Conservation (phyloP, 345 rosid genomes). For the Ceriops zippeliana region DNA sequence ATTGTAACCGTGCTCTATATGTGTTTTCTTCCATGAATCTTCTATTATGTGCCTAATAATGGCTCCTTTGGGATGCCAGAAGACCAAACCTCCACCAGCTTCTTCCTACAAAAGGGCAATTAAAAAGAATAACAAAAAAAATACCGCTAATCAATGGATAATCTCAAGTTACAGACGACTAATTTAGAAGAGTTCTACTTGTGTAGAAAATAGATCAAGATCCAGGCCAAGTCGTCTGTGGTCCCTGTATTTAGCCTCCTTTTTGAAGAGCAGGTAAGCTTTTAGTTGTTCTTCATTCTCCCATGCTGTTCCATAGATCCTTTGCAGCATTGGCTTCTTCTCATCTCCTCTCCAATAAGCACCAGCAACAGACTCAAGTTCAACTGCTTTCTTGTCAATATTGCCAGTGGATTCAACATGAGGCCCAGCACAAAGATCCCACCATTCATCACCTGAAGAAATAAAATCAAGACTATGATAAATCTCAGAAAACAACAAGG, state of each 20-base stretch:
- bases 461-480: too few species aligned
- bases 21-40: conserved; percentile 81
- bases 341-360: conserved; percentile 99
- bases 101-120: conserved; percentile 54
- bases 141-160: background rate
- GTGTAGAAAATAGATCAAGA: conserved; percentile 92
- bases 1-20: conserved; percentile 70
- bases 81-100: conserved; percentile 98
- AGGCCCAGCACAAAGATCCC: conserved; percentile 99
- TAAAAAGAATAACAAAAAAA: background rate
- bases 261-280: conserved; percentile 86
- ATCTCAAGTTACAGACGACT: conserved; percentile 1
- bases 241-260: conserved; percentile 90
- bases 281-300: conserved; percentile 81
- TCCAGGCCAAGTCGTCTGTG: conserved; percentile 96
- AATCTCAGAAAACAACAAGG: too few species aligned
- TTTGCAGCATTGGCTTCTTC: conserved; percentile 86
- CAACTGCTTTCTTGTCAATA: conserved; percentile 69
- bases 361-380: conserved; percentile 96
- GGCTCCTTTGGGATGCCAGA: conserved; percentile 98
- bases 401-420: conserved; percentile 87
- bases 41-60: conserved; percentile 79
- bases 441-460: conserved; percentile 85
- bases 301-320: conserved; percentile 99
- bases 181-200: conserved; percentile 39